Percentiles rank a stretch among this genome's conserved stretches.
Conservation (phyloP, 257 asterid species). For the Jaltomata sinuosa region DNA sequence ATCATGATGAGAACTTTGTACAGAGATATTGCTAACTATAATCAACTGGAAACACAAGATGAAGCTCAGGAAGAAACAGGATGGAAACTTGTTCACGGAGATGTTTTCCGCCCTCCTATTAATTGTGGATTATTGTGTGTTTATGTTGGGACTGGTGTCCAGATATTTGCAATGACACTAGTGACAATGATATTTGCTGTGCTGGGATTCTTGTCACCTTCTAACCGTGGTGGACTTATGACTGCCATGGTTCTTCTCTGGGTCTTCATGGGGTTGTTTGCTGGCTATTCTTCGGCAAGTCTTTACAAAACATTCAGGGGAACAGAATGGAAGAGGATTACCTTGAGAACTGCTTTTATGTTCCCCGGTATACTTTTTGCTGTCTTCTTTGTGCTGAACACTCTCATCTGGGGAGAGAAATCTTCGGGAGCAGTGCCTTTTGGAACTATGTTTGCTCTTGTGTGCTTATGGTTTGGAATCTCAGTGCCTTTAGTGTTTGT, state of each 20-base stretch:
- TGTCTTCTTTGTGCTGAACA: conserved; percentile 57
- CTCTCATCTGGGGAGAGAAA: conserved; percentile 79
- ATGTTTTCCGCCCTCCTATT: conserved; percentile 59
- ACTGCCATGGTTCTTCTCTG: conserved; percentile 87
- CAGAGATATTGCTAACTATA: conserved; percentile 82
- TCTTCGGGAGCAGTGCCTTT: conserved; percentile 86
- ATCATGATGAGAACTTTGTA: conserved; percentile 91
- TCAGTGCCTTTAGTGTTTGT: conserved; percentile 76
- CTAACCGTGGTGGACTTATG: conserved; percentile 84
- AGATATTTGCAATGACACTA: conserved; percentile 72
- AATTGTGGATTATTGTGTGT: conserved; percentile 66
- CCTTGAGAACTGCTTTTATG: conserved; percentile 74
- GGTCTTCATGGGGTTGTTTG: conserved; percentile 88
- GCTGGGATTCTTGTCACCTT: conserved; percentile 80
- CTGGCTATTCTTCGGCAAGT: conserved; percentile 73
- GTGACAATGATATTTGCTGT: conserved; percentile 80
- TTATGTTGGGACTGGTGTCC: conserved; percentile 83
- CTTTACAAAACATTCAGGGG: conserved; percentile 69
- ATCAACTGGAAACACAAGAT: conserved; percentile 77
- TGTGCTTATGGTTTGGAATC: conserved; percentile 81
- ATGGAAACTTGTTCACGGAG: conserved; percentile 88
- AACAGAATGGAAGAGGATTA: conserved; percentile 66
- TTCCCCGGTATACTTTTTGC: conserved; percentile 76
- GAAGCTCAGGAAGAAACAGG: conserved; percentile 93
- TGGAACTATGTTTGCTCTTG: conserved; percentile 80